These are phyloP conservation scores for Penicillium macrosclerotiorum DNA, from an alignment of 495 filamentous ascomycete species.

Conservation along the genomic window DNA sequence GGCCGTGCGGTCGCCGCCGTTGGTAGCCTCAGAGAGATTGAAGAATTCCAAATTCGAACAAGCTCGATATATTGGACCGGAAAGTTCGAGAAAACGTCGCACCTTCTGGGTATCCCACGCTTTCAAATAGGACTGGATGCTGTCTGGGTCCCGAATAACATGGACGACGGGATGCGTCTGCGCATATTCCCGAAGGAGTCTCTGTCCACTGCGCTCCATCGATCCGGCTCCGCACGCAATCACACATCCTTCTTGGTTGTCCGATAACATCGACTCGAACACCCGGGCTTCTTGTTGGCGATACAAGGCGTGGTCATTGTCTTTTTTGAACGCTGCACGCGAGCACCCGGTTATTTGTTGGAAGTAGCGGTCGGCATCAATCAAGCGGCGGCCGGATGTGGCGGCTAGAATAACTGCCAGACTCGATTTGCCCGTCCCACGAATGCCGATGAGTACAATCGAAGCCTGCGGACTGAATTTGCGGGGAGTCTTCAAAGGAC, in stretches of 20 bases:
- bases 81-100: slow-evolving; percentile 51
- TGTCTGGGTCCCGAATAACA: slow-evolving; percentile 62
- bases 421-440: slow-evolving; percentile 74
- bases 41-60: slow-evolving; percentile 79
- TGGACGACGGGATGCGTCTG: slow-evolving; percentile 69
- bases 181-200: slow-evolving; percentile 45
- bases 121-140: slow-evolving; percentile 61
- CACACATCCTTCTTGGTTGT: slow-evolving; percentile 61
- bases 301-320: slow-evolving; percentile 59
- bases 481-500: slow-evolving; percentile 26
- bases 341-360: slow-evolving; percentile 63
- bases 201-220: slow-evolving; percentile 45
- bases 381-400: slow-evolving; percentile 63
- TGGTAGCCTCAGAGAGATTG: slow-evolving; percentile 53
- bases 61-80: slow-evolving; percentile 51
- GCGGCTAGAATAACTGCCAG: slow-evolving; percentile 76
- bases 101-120: slow-evolving; percentile 55
- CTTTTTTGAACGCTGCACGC: slow-evolving; percentile 57
- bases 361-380: slow-evolving; percentile 71
- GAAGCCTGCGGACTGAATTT: slow-evolving; percentile 62
- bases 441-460: slow-evolving; percentile 71
- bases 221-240: slow-evolving; percentile 65
- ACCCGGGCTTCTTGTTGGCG: slow-evolving; percentile 60
- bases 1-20: slow-evolving; percentile 15
- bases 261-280: slow-evolving; percentile 60